Percentiles rank a stretch among this genome's conserved stretches.
phyloP scores from a whole-genome alignment of 768 basidiomycete species.

The Hemileccinum rubropunctum region DNA sequence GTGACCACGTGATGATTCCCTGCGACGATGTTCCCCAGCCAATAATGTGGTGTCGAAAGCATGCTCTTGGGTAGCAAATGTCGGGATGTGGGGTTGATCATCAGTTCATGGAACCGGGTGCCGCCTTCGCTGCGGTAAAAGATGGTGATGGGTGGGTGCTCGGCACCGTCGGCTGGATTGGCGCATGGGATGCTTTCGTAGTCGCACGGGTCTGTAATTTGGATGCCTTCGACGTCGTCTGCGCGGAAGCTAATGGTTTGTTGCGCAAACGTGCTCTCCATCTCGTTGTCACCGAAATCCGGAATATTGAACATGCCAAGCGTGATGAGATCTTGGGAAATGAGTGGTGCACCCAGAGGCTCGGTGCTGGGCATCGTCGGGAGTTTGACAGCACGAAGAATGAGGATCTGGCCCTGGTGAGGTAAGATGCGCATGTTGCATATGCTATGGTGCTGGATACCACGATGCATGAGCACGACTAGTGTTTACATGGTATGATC shows the following conservation, averaged over 20 bases:
- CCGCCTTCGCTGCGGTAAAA: slow-evolving; percentile 33
- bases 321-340: slow-evolving; percentile 28
- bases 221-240: slow-evolving; percentile 33
- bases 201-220: slow-evolving; percentile 31
- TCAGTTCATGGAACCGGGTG: slow-evolving; percentile 27
- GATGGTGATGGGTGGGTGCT: slow-evolving; percentile 32
- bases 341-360: slow-evolving; percentile 13
- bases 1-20: slow-evolving; percentile 27
- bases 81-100: slow-evolving; percentile 27
- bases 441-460: slow-evolving; percentile 44
- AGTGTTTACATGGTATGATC: too few relatives aligned
- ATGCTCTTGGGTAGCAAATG: slow-evolving; percentile 22
- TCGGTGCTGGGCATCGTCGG: slow-evolving; percentile 3
- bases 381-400: slow-evolving; percentile 43
- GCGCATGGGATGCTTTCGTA: slow-evolving; percentile 16
- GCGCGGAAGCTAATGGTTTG: slow-evolving; percentile 31
- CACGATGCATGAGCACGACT: slow-evolving; percentile 6
- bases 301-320: slow-evolving; percentile 31
- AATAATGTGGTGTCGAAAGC: slow-evolving; percentile 27
- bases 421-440: slow-evolving; percentile 52
- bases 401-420: slow-evolving; percentile 47
- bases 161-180: slow-evolving; percentile 18
- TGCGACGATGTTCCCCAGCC: slow-evolving; percentile 24
- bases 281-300: slow-evolving; percentile 29
- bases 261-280: slow-evolving; percentile 22